Evolutionary conservation across 306 rosid genomes (phyloP).

Genomic region (Dicorynia guianensis): DNA sequence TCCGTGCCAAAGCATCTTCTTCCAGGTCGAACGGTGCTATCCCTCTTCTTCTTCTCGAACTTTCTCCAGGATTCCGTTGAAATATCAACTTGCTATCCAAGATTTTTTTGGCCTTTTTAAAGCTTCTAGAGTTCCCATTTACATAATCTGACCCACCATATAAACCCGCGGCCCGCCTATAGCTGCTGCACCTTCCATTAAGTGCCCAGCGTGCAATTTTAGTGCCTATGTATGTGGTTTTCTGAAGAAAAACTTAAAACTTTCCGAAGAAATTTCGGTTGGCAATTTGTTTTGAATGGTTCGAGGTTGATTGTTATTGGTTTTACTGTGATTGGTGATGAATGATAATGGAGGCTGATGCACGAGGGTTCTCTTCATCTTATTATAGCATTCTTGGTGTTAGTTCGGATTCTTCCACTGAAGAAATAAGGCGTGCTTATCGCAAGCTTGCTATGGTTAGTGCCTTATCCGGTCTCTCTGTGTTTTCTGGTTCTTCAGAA

Average conservation of each 20-base stretch:
- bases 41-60: conserved; percentile 50
- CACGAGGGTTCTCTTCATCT: conserved; percentile 19
- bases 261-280: not conserved
- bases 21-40: conserved; percentile 6
- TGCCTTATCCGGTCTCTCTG: not conserved
- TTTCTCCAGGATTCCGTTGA: conserved; percentile 30
- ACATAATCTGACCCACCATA: conserved; percentile 1
- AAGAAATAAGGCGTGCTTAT: conserved; percentile 81
- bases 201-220: too few relatives aligned
- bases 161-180: not conserved
- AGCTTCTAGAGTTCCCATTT: conserved; percentile 36
- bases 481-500: not conserved
- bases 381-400: conserved; percentile 79
- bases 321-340: not conserved
- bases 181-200: not conserved
- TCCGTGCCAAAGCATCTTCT: not conserved
- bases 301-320: conserved; percentile 1
- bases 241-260: too few relatives aligned
- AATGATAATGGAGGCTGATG: conserved; percentile 43
- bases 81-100: not conserved
- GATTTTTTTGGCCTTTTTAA: conserved; percentile 22
- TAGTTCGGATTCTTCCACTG: conserved; percentile 49
- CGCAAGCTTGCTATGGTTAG: conserved; percentile 81
- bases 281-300: not conserved
- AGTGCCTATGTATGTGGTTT: too few relatives aligned